phyloP scores from a whole-genome alignment of 2,329 filamentous ascomycete species.

The Colletotrichum costaricense region DNA sequence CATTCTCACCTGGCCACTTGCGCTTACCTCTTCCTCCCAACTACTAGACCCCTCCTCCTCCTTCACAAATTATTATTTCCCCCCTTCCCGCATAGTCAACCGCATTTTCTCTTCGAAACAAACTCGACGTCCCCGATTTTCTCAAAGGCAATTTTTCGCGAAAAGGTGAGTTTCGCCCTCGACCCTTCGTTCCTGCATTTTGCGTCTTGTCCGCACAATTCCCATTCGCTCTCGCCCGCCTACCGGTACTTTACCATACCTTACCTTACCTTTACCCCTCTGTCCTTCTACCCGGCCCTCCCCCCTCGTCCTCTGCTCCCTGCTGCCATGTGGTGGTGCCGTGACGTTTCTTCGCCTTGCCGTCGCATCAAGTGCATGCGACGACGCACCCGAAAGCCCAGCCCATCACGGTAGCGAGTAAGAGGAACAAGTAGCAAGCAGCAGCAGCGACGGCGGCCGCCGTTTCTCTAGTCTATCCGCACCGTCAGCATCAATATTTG shows the following conservation, averaged over 20 bases:
- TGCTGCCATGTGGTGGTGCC: slow-evolving; percentile 8
- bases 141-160: slow-evolving; percentile 26
- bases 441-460: not conserved
- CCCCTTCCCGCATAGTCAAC: slow-evolving; percentile 11
- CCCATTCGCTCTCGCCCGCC: not conserved
- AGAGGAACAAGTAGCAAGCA: not conserved
- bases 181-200: slow-evolving; percentile 17
- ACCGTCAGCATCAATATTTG: not conserved
- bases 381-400: not conserved
- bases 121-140: slow-evolving; percentile 12
- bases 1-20: not conserved
- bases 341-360: not conserved
- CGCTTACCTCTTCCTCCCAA: not conserved
- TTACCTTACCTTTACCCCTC: not conserved
- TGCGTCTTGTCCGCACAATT: not conserved
- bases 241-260: not conserved
- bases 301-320: not conserved
- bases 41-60: slow-evolving; percentile 32
- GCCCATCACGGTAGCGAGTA: not conserved
- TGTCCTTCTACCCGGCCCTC: not conserved
- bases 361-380: slow-evolving; percentile 14
- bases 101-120: slow-evolving; percentile 25
- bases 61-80: slow-evolving; percentile 32
- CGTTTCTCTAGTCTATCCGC: not conserved
- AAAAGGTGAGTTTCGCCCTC: slow-evolving; percentile 31